Evolutionary conservation across 805 yeast genomes (phyloP).

Genomic region (Ogataea pilisensis): DNA sequence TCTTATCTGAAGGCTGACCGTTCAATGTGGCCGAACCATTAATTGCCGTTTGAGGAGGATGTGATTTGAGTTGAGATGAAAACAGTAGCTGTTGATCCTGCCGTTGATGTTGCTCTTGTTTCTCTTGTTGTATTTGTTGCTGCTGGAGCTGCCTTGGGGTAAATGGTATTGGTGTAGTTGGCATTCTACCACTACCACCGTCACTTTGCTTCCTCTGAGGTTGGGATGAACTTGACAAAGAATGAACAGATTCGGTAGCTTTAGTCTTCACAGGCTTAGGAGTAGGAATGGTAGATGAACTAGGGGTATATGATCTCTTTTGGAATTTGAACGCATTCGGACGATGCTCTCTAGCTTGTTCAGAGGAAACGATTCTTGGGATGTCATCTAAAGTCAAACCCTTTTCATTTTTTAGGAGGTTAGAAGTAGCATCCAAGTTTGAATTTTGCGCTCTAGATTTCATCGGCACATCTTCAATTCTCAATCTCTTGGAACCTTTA

Average conservation of each 20-base stretch:
- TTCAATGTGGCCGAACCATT: background rate
- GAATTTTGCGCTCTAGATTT: constrained; percentile 19
- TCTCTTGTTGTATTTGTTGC: background rate
- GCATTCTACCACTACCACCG: background rate
- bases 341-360: constrained; percentile 88
- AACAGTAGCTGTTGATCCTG: background rate
- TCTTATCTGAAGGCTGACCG: background rate
- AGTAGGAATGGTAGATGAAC: constrained; percentile 35
- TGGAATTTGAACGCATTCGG: constrained; percentile 91
- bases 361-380: constrained; percentile 94
- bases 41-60: background rate
- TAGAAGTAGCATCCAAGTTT: constrained; percentile 59
- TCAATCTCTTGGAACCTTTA: constrained; percentile 28
- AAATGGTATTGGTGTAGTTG: background rate
- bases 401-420: constrained; percentile 71
- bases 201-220: background rate
- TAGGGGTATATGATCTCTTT: constrained; percentile 33
- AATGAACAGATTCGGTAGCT: constrained; percentile 8
- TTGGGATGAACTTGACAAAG: background rate
- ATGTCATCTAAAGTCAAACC: constrained; percentile 92
- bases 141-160: background rate
- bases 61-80: background rate
- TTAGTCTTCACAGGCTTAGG: constrained; percentile 26
- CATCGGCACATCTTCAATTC: constrained; percentile 28
- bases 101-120: background rate